phyloP scores from a whole-genome alignment of 257 asterid species.

The Ilex asprella region DNA sequence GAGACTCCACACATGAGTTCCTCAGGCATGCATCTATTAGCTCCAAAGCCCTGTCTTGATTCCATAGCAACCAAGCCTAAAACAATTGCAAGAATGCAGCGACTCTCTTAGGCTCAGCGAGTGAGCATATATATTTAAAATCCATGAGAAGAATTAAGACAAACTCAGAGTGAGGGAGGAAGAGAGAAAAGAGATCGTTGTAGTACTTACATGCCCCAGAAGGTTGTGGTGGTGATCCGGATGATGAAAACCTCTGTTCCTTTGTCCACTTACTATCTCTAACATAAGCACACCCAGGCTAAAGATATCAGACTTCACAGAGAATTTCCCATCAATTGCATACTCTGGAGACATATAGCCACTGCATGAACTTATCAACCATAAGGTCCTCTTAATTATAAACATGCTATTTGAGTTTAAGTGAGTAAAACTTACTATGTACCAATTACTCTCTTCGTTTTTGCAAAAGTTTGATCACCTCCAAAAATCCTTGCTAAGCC shows the following conservation, averaged over 20 bases:
- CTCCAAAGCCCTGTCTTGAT: conserved; percentile 28
- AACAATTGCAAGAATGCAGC: neutral
- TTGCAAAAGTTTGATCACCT: conserved; percentile 21
- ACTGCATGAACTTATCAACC: conserved; percentile 14
- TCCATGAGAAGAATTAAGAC: too few species aligned
- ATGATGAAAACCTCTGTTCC: conserved; percentile 24
- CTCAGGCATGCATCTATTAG: conserved; percentile 20
- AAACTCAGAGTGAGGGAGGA: too few species aligned
- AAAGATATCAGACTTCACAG: conserved; percentile 29
- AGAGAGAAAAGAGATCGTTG: too few species aligned
- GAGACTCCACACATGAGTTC: conserved; percentile 3
- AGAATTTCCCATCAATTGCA: conserved; percentile 25
- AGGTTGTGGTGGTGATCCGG: conserved; percentile 27
- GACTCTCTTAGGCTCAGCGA: too few species aligned
- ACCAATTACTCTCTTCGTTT: conserved; percentile 27
- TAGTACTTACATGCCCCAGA: conserved; percentile 24
- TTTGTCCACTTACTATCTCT: conserved; percentile 30
- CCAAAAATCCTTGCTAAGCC: conserved; percentile 38
- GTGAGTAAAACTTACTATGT: conserved; percentile 24
- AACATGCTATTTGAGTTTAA: too few species aligned
- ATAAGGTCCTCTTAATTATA: neutral
- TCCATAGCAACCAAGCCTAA: conserved; percentile 36
- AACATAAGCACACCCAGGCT: conserved; percentile 32
- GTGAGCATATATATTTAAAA: too few species aligned
- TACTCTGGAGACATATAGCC: conserved; percentile 37